Conservation (phyloP, 2,329 filamentous ascomycete genomes). For the Penicillium palitans region DNA sequence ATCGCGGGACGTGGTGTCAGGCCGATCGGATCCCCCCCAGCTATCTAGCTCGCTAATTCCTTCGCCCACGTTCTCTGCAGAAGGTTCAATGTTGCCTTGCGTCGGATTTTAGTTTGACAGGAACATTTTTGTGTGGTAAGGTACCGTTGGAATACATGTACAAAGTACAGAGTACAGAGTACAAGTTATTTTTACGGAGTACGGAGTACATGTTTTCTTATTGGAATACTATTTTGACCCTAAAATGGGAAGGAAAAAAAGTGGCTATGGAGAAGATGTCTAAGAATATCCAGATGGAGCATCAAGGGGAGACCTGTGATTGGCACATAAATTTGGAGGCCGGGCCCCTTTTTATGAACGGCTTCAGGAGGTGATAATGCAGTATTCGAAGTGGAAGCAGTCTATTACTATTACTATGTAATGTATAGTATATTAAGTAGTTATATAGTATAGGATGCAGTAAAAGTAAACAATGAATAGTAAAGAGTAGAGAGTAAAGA, state of each 20-base stretch:
- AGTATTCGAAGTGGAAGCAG: neutral
- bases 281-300: conserved; percentile 12
- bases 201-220: neutral
- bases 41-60: neutral
- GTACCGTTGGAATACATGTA: neutral
- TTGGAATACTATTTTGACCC: neutral
- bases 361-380: neutral
- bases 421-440: too few species aligned
- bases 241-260: neutral
- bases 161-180: neutral
- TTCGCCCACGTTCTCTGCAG: neutral
- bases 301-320: conserved; percentile 10
- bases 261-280: conserved; percentile 7
- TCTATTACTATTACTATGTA: too few species aligned
- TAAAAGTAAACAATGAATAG: neutral
- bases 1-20: conserved; percentile 1
- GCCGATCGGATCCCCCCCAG: conserved; percentile 2
- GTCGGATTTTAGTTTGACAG: neutral
- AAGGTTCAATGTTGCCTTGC: neutral
- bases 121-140: neutral
- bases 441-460: neutral
- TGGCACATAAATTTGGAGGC: conserved; percentile 9
- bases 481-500: neutral
- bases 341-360: conserved; percentile 10
- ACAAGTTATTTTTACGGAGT: neutral